phyloP scores from a whole-genome alignment of 2,329 filamentous ascomycete genomes.

The Cordyceps cicadae region DNA sequence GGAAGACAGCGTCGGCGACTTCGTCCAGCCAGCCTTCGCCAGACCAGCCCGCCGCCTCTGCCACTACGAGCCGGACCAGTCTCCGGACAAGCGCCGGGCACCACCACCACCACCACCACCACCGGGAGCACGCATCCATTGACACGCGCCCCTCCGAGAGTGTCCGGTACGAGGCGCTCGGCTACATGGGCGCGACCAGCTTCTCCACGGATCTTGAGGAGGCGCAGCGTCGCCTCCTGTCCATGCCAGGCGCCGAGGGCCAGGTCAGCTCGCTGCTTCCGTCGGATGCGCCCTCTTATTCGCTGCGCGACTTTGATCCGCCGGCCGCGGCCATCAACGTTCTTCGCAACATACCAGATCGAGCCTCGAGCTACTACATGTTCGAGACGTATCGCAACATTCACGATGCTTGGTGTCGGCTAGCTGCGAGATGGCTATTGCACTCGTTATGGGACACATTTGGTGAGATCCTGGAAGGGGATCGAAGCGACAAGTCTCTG shows the following conservation, averaged over 20 bases:
- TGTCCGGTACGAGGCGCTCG: constrained; percentile 14
- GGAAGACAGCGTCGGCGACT: too few species aligned
- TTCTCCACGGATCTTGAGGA: constrained; percentile 18
- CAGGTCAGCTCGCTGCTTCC: neutral
- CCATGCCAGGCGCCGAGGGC: constrained; percentile 4
- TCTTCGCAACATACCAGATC: constrained; percentile 11
- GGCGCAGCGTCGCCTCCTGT: constrained; percentile 9
- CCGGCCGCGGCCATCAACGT: constrained; percentile 4
- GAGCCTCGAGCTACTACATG: constrained; percentile 10
- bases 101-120: too few species aligned
- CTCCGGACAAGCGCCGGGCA: neutral
- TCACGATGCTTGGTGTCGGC: constrained; percentile 16
- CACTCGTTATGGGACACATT: constrained; percentile 16
- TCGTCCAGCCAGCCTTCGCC: neutral
- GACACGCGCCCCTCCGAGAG: neutral
- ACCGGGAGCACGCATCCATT: neutral
- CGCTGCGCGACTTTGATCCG: neutral
- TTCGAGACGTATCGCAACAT: constrained; percentile 14
- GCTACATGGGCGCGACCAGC: constrained; percentile 31
- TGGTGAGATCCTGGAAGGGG: constrained; percentile 16
- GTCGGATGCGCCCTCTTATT: neutral
- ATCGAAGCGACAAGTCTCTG: constrained; percentile 15
- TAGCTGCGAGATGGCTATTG: constrained; percentile 10
- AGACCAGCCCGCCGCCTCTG: neutral
- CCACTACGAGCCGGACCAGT: neutral